Base-by-base conservation (phyloP, 1,284 basidiomycete species). In the Puccinia triticina region DNA sequence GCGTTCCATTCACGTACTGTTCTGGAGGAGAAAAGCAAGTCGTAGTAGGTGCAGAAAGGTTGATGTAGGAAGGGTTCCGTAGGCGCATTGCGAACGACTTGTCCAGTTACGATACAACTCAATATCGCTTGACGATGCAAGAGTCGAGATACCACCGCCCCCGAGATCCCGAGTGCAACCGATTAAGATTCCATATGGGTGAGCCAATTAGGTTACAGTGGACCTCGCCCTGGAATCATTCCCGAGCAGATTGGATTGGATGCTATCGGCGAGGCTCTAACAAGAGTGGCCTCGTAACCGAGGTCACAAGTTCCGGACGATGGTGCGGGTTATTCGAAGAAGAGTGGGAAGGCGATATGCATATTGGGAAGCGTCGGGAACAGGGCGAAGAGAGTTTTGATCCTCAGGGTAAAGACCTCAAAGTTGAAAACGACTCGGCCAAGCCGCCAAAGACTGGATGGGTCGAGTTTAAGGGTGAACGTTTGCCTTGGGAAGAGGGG, bases 201-300 rank as follows among this genome's bases (percentile, higher is more conserved):
- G 94, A 98, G 87, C 92, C 93, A 8, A 95, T 99, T 85, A 89
- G 88, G 5, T 90, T 98, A 50, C 90, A 91, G 64, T 99, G 96
- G 96, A 91, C 91, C 77, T 96, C 94, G 0, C 95, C 96, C 0
- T 88, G 89, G 48, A 91, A 92, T 82, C 96, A 98, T 86, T 96
- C 95, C 21, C 90, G 94, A n/a, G 91, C 92, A 85, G 96, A 99
- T 87, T 99, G 96, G 97, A 93, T 99, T 85, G 97, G 96, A 16
- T 91, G 99, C 61, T 98, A 97, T 86, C 94, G 94, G 88, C 85
- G 94, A 83, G 94, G 94, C 40, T 94, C 94, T 0, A 95, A 94
- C 88, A 92, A 92, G 86, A 93, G 92, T 23, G 91, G 89, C 29
- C 89, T 93, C 26, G 91, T 97, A 64, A 99, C 97, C 3, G 91